A percentile compares a stretch with the other conserved stretches of the same genome.
Evolutionary conservation across 192 early-diverging fungal genomes (phyloP).

Genomic region (Pilobolus umbonatus): DNA sequence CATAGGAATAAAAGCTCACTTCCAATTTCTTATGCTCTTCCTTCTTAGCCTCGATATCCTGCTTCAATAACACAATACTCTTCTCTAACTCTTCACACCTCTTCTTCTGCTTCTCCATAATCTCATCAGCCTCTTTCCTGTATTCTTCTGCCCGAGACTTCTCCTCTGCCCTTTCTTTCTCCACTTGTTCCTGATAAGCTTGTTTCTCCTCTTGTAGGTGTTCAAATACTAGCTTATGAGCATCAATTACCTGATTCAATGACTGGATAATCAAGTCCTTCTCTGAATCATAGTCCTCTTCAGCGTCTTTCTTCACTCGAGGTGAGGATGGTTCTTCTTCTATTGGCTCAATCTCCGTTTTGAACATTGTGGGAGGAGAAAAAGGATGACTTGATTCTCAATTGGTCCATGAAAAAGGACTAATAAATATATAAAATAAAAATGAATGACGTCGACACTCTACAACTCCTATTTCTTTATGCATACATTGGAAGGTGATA

Average conservation of each 20-base stretch:
- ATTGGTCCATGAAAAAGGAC: neutral
- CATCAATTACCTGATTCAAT: slow-evolving; percentile 16
- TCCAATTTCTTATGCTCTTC: slow-evolving; percentile 21
- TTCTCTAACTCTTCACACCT: neutral
- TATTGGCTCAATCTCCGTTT: too few species aligned
- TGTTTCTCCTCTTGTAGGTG: slow-evolving; percentile 14
- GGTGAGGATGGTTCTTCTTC: too few species aligned
- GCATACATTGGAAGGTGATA: too few species aligned
- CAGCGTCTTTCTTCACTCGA: too few species aligned
- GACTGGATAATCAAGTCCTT: slow-evolving; percentile 23
- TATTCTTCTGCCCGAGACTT: neutral
- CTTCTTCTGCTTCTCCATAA: neutral
- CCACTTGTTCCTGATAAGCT: slow-evolving; percentile 2
- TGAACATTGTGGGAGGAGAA: too few species aligned
- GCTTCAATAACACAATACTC: neutral
- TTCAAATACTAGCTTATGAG: slow-evolving; percentile 21
- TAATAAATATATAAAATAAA: too few species aligned
- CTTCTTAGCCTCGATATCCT: slow-evolving; percentile 12
- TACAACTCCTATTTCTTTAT: too few species aligned
- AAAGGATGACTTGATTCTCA: too few species aligned
- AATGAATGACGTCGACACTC: too few species aligned
- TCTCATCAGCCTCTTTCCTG: neutral
- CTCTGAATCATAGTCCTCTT: slow-evolving; percentile 15
- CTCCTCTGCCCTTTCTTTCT: slow-evolving; percentile 6
- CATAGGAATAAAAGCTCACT: slow-evolving; percentile 21